A percentile compares a stretch with the other conserved stretches of the same genome.
Conservation (phyloP, 1,284 basidiomycete genomes). For the Naganishia cerealis region DNA sequence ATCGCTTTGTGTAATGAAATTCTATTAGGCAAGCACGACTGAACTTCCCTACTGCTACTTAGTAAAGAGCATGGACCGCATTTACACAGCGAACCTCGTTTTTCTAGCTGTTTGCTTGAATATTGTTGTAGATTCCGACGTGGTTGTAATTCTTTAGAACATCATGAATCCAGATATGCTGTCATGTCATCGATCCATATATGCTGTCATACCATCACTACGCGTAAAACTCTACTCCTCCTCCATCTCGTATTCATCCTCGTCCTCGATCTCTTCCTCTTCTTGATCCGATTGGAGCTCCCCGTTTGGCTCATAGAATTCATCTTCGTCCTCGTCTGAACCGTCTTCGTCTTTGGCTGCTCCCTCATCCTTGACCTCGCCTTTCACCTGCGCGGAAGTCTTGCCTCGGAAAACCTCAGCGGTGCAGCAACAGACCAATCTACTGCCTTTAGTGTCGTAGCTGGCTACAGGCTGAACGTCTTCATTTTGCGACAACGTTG, state of each 20-base stretch:
- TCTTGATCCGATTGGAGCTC: constrained; percentile 41
- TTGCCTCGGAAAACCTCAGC: constrained; percentile 59
- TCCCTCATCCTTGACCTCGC: constrained; percentile 52
- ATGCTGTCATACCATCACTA: neutral
- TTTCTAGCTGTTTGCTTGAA: neutral
- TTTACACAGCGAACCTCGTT: neutral
- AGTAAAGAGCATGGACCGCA: neutral
- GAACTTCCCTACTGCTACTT: constrained; percentile 12
- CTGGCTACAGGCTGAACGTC: constrained; percentile 60
- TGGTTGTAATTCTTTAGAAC: neutral
- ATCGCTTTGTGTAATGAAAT: neutral
- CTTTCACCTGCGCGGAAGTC: constrained; percentile 55
- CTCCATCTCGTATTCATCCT: constrained; percentile 45
- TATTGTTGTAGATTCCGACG: neutral
- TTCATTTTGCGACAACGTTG: constrained; percentile 38
- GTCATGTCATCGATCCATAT: neutral
- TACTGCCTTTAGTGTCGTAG: constrained; percentile 80
- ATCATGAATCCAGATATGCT: neutral
- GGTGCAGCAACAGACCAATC: constrained; percentile 69
- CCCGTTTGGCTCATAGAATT: constrained; percentile 42
- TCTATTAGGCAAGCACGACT: constrained; percentile 16
- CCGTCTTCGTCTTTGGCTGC: constrained; percentile 40
- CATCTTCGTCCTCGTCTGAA: constrained; percentile 40
- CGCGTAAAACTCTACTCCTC: constrained; percentile 43
- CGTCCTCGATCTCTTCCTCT: constrained; percentile 42